Conservation (phyloP, 441 rosid genomes). For the Gossypium laxum region DNA sequence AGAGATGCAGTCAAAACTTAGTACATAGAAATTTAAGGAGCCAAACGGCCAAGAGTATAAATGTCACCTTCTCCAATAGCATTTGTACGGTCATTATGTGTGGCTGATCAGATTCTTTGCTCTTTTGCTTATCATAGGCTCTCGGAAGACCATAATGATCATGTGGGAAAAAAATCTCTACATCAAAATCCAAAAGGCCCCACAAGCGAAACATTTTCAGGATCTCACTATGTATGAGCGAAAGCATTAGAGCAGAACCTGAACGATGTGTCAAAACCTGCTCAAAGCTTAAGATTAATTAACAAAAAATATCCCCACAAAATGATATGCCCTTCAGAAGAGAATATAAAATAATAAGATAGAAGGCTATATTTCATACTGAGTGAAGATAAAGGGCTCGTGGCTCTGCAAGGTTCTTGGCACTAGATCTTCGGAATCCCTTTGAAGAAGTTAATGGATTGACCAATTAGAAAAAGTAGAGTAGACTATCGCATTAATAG, state of each 20-base stretch:
- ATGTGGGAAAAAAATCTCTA: slow-evolving; percentile 48
- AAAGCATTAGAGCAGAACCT: slow-evolving; percentile 52
- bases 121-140: slow-evolving; percentile 50
- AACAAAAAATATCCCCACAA: background rate
- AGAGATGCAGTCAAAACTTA: background rate
- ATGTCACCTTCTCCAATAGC: slow-evolving; percentile 38
- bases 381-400: slow-evolving; percentile 51
- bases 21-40: background rate
- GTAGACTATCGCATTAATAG: background rate
- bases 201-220: slow-evolving; percentile 51
- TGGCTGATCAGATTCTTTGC: slow-evolving; percentile 45
- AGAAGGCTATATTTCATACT: slow-evolving; percentile 24
- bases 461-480: background rate
- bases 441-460: slow-evolving; percentile 11
- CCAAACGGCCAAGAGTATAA: background rate
- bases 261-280: slow-evolving; percentile 59
- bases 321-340: background rate
- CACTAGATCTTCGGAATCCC: slow-evolving; percentile 44
- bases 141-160: slow-evolving; percentile 44
- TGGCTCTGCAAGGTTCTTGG: slow-evolving; percentile 30
- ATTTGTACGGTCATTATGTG: slow-evolving; percentile 45
- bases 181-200: slow-evolving; percentile 50
- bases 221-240: slow-evolving; percentile 46
- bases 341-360: background rate
- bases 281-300: slow-evolving; percentile 17